phyloP scores from a whole-genome alignment of 495 filamentous ascomycete species.

The Xylaria acuta region DNA sequence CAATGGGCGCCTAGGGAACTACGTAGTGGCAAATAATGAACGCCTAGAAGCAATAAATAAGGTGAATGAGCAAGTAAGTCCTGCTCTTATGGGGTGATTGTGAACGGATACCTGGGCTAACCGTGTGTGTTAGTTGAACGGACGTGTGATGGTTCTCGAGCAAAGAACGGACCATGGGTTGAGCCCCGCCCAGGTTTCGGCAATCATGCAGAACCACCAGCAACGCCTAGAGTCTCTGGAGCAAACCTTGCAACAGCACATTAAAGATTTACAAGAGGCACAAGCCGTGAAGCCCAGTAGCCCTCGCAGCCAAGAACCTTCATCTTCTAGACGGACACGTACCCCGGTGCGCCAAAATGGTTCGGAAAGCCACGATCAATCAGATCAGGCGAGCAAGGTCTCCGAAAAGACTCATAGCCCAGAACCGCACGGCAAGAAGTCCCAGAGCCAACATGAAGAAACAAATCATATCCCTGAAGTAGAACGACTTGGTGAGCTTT shows the following conservation, averaged over 20 bases:
- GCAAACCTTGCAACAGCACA: constrained; percentile 19
- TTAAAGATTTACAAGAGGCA: constrained; percentile 16
- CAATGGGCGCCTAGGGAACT: constrained; percentile 1
- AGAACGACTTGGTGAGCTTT: constrained; percentile 9
- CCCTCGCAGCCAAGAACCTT: background rate
- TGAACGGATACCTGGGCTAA: background rate
- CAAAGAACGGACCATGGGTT: constrained; percentile 24
- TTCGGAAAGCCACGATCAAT: background rate
- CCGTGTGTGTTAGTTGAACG: constrained; percentile 10
- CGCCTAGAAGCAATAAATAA: constrained; percentile 19
- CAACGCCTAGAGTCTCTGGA: constrained; percentile 27
- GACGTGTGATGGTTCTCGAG: constrained; percentile 14
- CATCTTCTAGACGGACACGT: background rate
- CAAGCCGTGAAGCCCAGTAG: constrained; percentile 1
- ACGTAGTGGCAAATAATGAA: constrained; percentile 18
- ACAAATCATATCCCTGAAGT: background rate
- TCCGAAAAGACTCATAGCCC: constrained; percentile 10
- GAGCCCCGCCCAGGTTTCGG: constrained; percentile 23
- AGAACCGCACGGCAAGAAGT: background rate
- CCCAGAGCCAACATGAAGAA: background rate
- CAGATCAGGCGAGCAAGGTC: constrained; percentile 4
- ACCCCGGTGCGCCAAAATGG: background rate
- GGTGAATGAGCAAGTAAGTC: constrained; percentile 25
- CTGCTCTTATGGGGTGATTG: background rate
- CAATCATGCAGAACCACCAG: constrained; percentile 28